Conservation (phyloP, 495 filamentous ascomycete species). For the Lindgomyces ingoldianus region DNA sequence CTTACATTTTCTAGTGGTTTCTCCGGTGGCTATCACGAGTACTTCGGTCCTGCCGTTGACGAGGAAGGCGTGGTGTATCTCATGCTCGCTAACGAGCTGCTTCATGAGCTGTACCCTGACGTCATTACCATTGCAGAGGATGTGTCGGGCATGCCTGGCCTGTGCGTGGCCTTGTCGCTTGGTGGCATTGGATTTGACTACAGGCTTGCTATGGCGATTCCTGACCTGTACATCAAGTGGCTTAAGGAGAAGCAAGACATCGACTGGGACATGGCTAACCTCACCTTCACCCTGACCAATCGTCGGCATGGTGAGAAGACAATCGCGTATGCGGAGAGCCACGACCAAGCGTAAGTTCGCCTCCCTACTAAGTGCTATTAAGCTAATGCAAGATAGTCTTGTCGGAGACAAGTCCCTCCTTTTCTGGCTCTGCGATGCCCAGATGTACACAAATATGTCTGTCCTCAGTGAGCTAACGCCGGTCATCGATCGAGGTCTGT, state of each 20-base stretch:
- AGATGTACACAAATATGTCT: slow-evolving; percentile 99
- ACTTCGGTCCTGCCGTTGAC: slow-evolving; percentile 90
- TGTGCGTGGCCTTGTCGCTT: slow-evolving; percentile 80
- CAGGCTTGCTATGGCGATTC: slow-evolving; percentile 94
- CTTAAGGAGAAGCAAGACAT: slow-evolving; percentile 89
- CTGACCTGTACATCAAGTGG: slow-evolving; percentile 98
- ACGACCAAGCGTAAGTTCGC: slow-evolving; percentile 89
- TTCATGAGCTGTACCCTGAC: slow-evolving; percentile 83
- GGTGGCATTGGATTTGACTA: slow-evolving; percentile 98
- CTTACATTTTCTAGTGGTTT: slow-evolving; percentile 68
- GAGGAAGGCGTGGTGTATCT: slow-evolving; percentile 95
- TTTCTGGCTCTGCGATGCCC: slow-evolving; percentile 97
- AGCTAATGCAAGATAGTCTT: slow-evolving; percentile 60
- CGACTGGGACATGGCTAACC: slow-evolving; percentile 88
- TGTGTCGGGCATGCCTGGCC: slow-evolving; percentile 95
- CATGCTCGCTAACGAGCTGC: slow-evolving; percentile 95
- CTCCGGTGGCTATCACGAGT: slow-evolving; percentile 97
- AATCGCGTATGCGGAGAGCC: slow-evolving; percentile 94
- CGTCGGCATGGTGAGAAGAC: slow-evolving; percentile 96
- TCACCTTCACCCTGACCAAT: slow-evolving; percentile 86
- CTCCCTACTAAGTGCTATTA: slow-evolving; percentile 20
- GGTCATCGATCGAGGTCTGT: slow-evolving; percentile 86
- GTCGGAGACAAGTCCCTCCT: slow-evolving; percentile 95
- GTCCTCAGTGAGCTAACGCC: slow-evolving; percentile 77
- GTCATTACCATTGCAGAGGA: slow-evolving; percentile 93